These are phyloP conservation scores for Usnea hakonensis DNA, from an alignment of 495 filamentous ascomycete genomes.

Conservation along the genomic window DNA sequence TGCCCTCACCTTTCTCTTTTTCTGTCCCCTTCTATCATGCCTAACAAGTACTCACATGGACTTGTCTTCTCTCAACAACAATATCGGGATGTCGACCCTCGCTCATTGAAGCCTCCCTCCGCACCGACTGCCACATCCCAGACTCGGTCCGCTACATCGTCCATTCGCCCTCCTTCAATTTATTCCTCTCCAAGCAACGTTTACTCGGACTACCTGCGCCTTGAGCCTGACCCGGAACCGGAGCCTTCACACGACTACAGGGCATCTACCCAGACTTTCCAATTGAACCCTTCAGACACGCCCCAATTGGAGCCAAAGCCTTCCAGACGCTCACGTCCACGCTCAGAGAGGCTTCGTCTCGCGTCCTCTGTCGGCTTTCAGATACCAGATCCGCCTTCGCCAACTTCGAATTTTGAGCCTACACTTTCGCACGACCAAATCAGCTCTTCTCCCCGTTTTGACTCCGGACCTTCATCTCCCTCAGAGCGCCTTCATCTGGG, in stretches of 20 bases:
- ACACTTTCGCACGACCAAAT: background rate
- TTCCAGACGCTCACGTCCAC: background rate
- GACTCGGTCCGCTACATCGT: background rate
- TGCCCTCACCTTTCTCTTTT: background rate
- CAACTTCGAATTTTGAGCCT: background rate
- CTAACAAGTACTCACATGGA: constrained; percentile 24
- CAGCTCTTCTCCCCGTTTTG: background rate
- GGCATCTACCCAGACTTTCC: background rate
- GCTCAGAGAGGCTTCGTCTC: background rate
- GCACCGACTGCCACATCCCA: background rate
- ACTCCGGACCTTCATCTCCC: background rate
- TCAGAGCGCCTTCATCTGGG: background rate
- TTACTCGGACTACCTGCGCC: background rate
- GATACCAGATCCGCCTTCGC: background rate
- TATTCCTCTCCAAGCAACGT: background rate
- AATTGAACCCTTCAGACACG: background rate
- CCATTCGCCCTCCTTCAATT: background rate
- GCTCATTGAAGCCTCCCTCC: background rate
- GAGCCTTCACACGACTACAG: background rate
- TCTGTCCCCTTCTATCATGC: constrained; percentile 12
- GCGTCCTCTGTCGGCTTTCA: background rate
- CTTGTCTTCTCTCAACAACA: constrained; percentile 23
- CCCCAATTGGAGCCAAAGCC: background rate
- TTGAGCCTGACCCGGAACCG: background rate
- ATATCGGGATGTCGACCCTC: constrained; percentile 10